These are phyloP conservation scores for Phlebopus sp. DNA, from an alignment of 1,284 basidiomycete species.

Conservation along the genomic window DNA sequence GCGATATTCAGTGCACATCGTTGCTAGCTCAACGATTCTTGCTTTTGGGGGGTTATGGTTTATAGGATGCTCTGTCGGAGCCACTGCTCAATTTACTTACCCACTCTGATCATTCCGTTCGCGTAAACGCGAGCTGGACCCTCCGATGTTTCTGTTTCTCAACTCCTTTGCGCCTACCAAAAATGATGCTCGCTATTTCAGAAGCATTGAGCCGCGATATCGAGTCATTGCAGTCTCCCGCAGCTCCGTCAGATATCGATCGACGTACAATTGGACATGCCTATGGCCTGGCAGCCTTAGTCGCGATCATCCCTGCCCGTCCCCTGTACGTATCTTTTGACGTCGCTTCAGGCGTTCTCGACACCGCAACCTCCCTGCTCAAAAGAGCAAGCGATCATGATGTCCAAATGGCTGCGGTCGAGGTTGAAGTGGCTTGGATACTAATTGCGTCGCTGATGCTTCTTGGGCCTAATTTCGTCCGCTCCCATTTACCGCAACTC, in stretches of 20 bases:
- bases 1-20: background rate
- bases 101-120: slow-evolving; percentile 86
- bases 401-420: slow-evolving; percentile 75
- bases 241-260: slow-evolving; percentile 71
- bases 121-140: slow-evolving; percentile 84
- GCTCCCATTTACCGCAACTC: slow-evolving; percentile 88
- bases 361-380: slow-evolving; percentile 86
- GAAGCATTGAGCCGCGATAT: slow-evolving; percentile 87
- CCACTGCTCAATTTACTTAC: slow-evolving; percentile 83
- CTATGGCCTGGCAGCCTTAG: slow-evolving; percentile 84
- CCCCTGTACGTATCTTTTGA: slow-evolving; percentile 96
- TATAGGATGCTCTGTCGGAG: slow-evolving; percentile 80
- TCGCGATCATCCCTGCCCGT: slow-evolving; percentile 82
- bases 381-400: slow-evolving; percentile 92
- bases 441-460: slow-evolving; percentile 89
- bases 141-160: slow-evolving; percentile 89
- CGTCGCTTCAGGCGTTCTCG: slow-evolving; percentile 86
- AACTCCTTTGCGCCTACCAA: slow-evolving; percentile 81
- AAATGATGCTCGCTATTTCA: slow-evolving; percentile 70
- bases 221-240: slow-evolving; percentile 60
- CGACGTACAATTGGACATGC: slow-evolving; percentile 82
- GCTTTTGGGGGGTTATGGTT: slow-evolving; percentile 5
- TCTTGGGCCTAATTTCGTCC: slow-evolving; percentile 91
- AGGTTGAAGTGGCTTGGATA: slow-evolving; percentile 95
- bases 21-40: background rate